These are phyloP conservation scores for Aspergillus amoenus DNA, from an alignment of 2,329 filamentous ascomycete genomes.

Conservation along the genomic window DNA sequence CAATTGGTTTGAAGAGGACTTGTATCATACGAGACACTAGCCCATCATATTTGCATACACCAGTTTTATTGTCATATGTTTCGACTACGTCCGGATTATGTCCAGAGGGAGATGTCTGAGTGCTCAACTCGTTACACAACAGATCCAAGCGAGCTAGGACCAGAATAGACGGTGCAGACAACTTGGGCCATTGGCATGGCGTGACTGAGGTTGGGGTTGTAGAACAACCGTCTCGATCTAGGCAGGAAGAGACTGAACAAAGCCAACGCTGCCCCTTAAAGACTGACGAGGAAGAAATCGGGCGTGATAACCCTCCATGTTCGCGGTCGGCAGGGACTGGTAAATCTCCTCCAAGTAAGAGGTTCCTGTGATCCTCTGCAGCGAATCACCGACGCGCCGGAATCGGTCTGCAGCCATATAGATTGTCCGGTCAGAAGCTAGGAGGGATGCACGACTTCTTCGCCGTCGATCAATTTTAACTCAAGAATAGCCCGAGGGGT, in stretches of 20 bases:
- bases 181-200: neutral
- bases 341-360: slow-evolving; percentile 4
- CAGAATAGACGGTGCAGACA: neutral
- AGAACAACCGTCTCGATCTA: neutral
- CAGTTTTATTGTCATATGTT: neutral
- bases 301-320: neutral
- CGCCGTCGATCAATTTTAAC: slow-evolving; percentile 3
- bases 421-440: neutral
- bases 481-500: neutral
- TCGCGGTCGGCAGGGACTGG: neutral
- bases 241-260: neutral
- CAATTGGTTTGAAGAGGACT: neutral
- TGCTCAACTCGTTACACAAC: neutral
- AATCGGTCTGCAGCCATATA: slow-evolving; percentile 1
- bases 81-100: neutral
- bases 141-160: neutral
- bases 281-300: neutral
- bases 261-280: neutral
- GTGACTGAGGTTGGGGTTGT: neutral
- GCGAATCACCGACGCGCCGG: neutral
- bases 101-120: neutral
- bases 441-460: slow-evolving; percentile 4
- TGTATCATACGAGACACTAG: neutral
- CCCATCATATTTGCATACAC: neutral
- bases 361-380: neutral